Evolutionary conservation across 306 rosid species (phyloP), one percentile per base, ranked within the genome.

Genomic region (Inga oerstediana): DNA sequence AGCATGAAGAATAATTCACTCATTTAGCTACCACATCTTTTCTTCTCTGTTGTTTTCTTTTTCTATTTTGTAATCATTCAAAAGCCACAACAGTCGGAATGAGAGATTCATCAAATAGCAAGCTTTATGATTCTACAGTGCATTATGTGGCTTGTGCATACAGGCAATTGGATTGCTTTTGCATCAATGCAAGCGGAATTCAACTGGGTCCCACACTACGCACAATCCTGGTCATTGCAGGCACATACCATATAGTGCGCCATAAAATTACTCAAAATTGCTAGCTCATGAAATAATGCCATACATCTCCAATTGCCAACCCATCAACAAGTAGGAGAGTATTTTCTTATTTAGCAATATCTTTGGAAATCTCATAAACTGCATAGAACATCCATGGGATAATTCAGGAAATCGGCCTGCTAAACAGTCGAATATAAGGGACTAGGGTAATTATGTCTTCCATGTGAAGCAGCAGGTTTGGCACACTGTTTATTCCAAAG

Each of bases 21-120:
- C 72, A 46, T 48, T 81, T 39, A 71, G 54, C 37, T 61, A 70
- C 20, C 84, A 85, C 74, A n/a, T 34, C 67, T 65, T 78, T 41
- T 32, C 61, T 72, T 77, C 19, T 17, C 22, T 13, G 17, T 52
- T 17, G 8, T 52, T 78, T 51, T 32, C 24, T 72, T 77, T 73
- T 79, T 72, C 44, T 5, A 59, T 61, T 77, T 67, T 62, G 58
- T n/a, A 75, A 34, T 56, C 67, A 58, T 75, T 75, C 35, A 80
- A 41, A 75, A 45, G 44, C 66, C 54, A 66, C 67, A 58, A 75
- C 22, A 27, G 30, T 19, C 62, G 77, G 72, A 71, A 65, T 62
- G 68, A 14, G 20, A 56, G 70, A 85, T 76, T 62, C 70, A 70
- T 85, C 80, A 81, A 70, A 70, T 7, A 67, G 70, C 78, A 81